A percentile compares a stretch with the other conserved stretches of the same genome.
Conservation (phyloP, 2,329 filamentous ascomycete genomes). For the Trichoderma aggressivum region DNA sequence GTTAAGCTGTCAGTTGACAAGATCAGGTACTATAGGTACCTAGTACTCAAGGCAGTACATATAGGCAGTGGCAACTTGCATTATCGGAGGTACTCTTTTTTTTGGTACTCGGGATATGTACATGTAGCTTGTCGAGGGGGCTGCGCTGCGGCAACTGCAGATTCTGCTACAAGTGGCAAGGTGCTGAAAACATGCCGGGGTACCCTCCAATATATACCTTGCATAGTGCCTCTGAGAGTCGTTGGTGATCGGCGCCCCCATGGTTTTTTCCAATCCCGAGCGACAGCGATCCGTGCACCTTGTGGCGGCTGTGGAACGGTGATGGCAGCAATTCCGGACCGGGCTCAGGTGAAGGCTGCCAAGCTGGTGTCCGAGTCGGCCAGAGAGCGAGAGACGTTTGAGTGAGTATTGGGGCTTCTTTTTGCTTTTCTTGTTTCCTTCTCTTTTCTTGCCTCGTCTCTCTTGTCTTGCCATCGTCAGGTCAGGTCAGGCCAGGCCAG, state of each 20-base stretch:
- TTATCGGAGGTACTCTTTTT: background rate
- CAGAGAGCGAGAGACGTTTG: constrained; percentile 33
- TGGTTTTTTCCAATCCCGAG: background rate
- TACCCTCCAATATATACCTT: background rate
- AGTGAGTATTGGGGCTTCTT: constrained; percentile 22
- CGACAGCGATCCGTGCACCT: constrained; percentile 1
- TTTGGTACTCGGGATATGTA: background rate
- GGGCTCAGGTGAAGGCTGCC: background rate
- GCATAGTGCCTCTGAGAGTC: background rate
- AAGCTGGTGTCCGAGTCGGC: constrained; percentile 24
- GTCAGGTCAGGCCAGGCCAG: no score
- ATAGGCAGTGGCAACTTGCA: background rate
- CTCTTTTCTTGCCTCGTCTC: background rate
- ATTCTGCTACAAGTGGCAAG: background rate
- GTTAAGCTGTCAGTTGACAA: background rate
- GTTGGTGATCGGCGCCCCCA: constrained; percentile 9
- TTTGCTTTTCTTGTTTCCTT: background rate
- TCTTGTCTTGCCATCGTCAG: background rate
- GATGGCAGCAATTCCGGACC: constrained; percentile 10
- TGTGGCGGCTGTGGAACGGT: constrained; percentile 7
- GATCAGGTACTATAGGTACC: no score
- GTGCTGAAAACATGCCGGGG: background rate
- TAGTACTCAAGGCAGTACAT: background rate
- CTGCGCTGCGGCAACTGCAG: background rate
- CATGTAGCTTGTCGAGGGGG: background rate